Percentiles rank a stretch among this genome's conserved stretches.
phyloP scores from a whole-genome alignment of 345 rosid genomes.

The Syzygium grande region DNA sequence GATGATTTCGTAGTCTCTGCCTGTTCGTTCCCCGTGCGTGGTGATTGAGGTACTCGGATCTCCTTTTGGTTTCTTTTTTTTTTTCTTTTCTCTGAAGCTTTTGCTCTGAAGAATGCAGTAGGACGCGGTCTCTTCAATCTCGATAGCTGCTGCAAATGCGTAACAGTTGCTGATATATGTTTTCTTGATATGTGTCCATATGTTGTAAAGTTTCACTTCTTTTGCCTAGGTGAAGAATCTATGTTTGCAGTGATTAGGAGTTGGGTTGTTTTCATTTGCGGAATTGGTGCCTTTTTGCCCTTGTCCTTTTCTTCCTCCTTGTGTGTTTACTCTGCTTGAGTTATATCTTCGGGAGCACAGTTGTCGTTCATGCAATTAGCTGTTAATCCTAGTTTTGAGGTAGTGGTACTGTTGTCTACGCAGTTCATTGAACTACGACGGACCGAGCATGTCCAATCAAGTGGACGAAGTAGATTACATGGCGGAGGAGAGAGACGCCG shows the following conservation, averaged over 20 bases:
- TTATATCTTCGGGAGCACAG: neutral
- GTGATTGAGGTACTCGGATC: neutral
- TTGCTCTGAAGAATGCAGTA: neutral
- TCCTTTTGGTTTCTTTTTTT: neutral
- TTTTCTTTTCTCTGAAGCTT: neutral
- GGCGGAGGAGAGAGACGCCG: conserved; percentile 14
- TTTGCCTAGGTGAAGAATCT: neutral
- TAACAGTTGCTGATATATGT: neutral
- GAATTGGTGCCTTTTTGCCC: neutral
- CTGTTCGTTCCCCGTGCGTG: neutral
- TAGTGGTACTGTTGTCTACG: neutral
- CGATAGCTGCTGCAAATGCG: neutral
- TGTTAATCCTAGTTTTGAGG: neutral
- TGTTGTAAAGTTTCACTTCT: neutral
- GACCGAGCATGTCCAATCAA: conserved; percentile 17
- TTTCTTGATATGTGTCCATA: neutral
- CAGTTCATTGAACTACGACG: neutral
- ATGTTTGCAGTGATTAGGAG: neutral
- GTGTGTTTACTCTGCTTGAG: neutral
- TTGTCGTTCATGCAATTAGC: neutral
- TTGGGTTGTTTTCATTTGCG: neutral
- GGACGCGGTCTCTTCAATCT: neutral
- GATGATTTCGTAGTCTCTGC: neutral
- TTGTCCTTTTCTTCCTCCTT: neutral
- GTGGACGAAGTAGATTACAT: conserved; percentile 16